A percentile compares a stretch with the other conserved stretches of the same genome.
These are phyloP conservation scores for Ormosia semicastrata DNA, from an alignment of 306 rosid species.

Conservation along the genomic window DNA sequence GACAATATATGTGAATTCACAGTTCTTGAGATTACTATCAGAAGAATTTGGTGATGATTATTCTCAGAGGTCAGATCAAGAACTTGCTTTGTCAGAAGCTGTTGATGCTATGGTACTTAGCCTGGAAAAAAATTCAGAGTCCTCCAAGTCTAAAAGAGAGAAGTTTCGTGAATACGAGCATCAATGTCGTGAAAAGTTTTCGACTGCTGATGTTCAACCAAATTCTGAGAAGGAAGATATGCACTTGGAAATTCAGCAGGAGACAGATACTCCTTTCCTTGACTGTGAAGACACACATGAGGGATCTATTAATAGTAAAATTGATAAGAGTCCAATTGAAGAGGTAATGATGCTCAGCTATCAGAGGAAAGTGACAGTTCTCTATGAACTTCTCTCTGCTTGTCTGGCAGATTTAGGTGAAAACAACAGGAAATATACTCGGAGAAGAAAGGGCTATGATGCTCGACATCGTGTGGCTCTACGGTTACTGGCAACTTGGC, in stretches of 20 bases:
- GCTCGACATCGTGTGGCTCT: constrained; percentile 86
- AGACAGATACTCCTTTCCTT: constrained; percentile 31
- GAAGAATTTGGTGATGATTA: constrained; percentile 51
- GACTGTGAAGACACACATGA: constrained; percentile 34
- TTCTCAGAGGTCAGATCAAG: constrained; percentile 59
- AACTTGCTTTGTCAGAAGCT: constrained; percentile 76
- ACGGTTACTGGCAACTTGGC: constrained; percentile 84
- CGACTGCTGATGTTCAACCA: constrained; percentile 46
- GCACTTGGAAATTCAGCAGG: constrained; percentile 38
- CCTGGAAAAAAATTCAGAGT: constrained; percentile 48
- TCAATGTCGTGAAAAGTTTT: constrained; percentile 71
- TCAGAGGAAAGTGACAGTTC: constrained; percentile 79
- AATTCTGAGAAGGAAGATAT: constrained; percentile 43
- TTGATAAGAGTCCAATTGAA: constrained; percentile 52
- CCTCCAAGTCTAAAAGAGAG: constrained; percentile 51
- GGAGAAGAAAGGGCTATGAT: constrained; percentile 77
- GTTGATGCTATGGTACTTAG: constrained; percentile 57
- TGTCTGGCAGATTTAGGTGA: constrained; percentile 70
- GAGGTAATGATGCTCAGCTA: constrained; percentile 63
- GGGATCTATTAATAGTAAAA: constrained; percentile 26
- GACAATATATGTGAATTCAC: constrained; percentile 27
- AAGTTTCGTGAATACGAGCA: constrained; percentile 63
- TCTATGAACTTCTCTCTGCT: constrained; percentile 79
- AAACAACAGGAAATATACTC: constrained; percentile 45
- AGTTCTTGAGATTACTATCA: constrained; percentile 83